A percentile compares a stretch with the other conserved stretches of the same genome.
phyloP scores from a whole-genome alignment of 208 protist species.

The Trypanosoma caninum region DNA sequence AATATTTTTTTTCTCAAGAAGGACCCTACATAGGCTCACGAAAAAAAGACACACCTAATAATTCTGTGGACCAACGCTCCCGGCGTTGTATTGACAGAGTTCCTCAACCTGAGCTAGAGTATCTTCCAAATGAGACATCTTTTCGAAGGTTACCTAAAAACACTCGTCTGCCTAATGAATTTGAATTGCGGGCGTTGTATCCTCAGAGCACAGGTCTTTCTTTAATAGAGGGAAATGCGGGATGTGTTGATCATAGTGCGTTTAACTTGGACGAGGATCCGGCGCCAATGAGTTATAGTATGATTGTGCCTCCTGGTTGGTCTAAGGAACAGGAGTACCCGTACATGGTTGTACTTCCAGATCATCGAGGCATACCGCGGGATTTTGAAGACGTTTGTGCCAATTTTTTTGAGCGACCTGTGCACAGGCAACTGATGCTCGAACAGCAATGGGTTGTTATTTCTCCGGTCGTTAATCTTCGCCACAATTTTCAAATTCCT shows the following conservation, averaged over 20 bases:
- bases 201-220: slow-evolving; percentile 65
- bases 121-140: slow-evolving; percentile 72
- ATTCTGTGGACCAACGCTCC: slow-evolving; percentile 41
- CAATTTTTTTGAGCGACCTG: slow-evolving; percentile 80
- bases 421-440: slow-evolving; percentile 58
- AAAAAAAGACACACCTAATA: slow-evolving; percentile 40
- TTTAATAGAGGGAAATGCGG: slow-evolving; percentile 65
- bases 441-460: slow-evolving; percentile 80
- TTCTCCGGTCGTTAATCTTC: slow-evolving; percentile 69
- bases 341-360: slow-evolving; percentile 79
- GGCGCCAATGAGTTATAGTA: slow-evolving; percentile 65
- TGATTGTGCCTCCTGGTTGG: slow-evolving; percentile 70
- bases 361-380: slow-evolving; percentile 64
- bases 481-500: slow-evolving; percentile 74
- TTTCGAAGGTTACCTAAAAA: slow-evolving; percentile 78
- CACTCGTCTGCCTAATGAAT: slow-evolving; percentile 71
- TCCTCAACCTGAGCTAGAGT: slow-evolving; percentile 65
- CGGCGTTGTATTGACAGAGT: slow-evolving; percentile 64
- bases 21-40: slow-evolving; percentile 74
- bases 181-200: slow-evolving; percentile 76
- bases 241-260: slow-evolving; percentile 76
- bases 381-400: slow-evolving; percentile 89
- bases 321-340: slow-evolving; percentile 53
- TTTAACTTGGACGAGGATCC: slow-evolving; percentile 68
- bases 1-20: slow-evolving; percentile 79